Conservation (phyloP, 805 yeast species). For the Ogataea paradorogensis region DNA sequence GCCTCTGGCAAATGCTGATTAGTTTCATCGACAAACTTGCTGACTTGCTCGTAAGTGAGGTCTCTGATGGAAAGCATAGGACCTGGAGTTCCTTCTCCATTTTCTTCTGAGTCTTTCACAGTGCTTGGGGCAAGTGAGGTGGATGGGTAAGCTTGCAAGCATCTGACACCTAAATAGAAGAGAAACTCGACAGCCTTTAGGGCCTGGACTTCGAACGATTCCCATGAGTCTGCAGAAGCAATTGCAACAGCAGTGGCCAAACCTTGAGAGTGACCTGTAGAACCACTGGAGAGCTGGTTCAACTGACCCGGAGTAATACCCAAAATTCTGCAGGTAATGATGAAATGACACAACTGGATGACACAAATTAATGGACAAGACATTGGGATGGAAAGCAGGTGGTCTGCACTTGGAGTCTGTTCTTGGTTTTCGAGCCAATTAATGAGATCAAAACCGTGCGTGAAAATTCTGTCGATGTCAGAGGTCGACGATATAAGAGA, state of each 20-base stretch:
- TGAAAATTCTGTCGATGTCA: constrained; percentile 81
- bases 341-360: constrained; percentile 91
- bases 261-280: constrained; percentile 91
- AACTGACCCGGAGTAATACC: constrained; percentile 90
- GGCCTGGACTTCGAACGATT: constrained; percentile 66
- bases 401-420: constrained; percentile 85
- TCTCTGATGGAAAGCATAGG: constrained; percentile 97
- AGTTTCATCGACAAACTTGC: constrained; percentile 75
- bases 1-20: constrained; percentile 91
- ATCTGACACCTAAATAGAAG: constrained; percentile 91
- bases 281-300: constrained; percentile 62
- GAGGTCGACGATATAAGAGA: constrained; percentile 66
- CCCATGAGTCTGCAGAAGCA: constrained; percentile 83
- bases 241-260: constrained; percentile 90
- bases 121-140: constrained; percentile 93
- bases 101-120: constrained; percentile 85
- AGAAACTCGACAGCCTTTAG: constrained; percentile 78
- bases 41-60: constrained; percentile 75
- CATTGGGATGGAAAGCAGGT: constrained; percentile 85
- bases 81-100: constrained; percentile 94
- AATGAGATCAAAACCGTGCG: constrained; percentile 88
- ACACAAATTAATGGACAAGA: constrained; percentile 97
- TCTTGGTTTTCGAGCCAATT: constrained; percentile 85
- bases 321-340: constrained; percentile 77
- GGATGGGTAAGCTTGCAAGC: constrained; percentile 85